phyloP scores from a whole-genome alignment of 768 basidiomycete species.

The Tulasnella sp. region DNA sequence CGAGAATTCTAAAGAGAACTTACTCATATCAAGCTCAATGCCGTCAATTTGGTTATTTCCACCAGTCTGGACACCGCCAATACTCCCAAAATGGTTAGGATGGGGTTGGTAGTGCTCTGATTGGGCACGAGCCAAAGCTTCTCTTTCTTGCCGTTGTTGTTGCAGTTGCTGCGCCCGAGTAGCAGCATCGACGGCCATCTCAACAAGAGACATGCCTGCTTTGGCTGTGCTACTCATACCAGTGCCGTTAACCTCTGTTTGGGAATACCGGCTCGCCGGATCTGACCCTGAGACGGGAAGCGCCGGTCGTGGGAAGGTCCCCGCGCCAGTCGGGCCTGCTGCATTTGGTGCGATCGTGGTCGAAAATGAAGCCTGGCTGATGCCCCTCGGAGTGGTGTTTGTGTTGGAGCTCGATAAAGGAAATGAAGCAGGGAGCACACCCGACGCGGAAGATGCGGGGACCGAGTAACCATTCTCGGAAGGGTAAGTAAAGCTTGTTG shows the following conservation, averaged over 20 bases:
- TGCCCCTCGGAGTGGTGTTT: not conserved
- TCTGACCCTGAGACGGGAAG: not conserved
- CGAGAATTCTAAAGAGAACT: not conserved
- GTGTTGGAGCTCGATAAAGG: not conserved
- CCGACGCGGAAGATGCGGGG: not conserved
- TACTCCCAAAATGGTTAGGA: not conserved
- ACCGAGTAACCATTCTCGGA: not conserved
- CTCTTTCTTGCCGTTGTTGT: not conserved
- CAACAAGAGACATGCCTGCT: slow-evolving; percentile 14
- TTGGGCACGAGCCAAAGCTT: slow-evolving; percentile 11
- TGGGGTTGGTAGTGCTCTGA: not conserved
- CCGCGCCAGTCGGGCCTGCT: not conserved
- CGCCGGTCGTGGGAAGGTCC: not conserved
- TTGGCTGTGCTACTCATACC: not conserved
- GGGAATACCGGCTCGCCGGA: not conserved
- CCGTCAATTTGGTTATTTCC: not conserved
- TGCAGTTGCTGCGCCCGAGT: slow-evolving; percentile 12
- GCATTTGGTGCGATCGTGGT: not conserved
- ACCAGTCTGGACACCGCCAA: not conserved
- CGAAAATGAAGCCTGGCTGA: not conserved
- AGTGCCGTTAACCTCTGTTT: not conserved
- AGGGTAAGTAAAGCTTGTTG: not conserved
- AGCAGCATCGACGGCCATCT: slow-evolving; percentile 16
- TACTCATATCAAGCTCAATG: not conserved
- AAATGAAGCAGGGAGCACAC: not conserved